phyloP scores from a whole-genome alignment of 768 basidiomycete species.

The Terana coerulea region DNA sequence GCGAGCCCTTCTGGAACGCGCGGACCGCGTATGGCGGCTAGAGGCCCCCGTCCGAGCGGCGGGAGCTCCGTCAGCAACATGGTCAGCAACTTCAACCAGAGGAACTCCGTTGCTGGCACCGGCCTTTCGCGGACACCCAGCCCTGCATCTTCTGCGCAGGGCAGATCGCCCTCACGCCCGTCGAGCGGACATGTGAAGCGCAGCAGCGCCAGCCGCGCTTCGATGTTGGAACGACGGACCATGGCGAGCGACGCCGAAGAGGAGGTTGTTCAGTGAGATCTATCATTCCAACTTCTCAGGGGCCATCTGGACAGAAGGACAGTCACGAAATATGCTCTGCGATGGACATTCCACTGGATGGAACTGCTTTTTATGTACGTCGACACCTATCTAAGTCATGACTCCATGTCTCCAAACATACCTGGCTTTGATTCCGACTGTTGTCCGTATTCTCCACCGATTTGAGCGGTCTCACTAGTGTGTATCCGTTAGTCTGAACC shows the following conservation, averaged over 20 bases:
- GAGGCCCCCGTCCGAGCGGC: conserved; percentile 41
- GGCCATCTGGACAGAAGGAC: neutral
- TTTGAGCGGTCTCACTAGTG: too few relatives aligned
- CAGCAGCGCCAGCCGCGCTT: conserved; percentile 30
- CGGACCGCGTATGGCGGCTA: conserved; percentile 42
- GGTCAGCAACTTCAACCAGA: conserved; percentile 55
- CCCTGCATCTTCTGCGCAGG: conserved; percentile 5
- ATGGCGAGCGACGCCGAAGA: conserved; percentile 86
- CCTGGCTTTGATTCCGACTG: too few relatives aligned
- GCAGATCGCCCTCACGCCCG: conserved; percentile 21
- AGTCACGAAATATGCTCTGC: neutral
- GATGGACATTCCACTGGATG: neutral
- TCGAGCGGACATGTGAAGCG: conserved; percentile 21
- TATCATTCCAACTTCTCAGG: neutral
- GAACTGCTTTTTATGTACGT: neutral
- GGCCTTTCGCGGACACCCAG: conserved; percentile 7
- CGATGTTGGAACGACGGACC: conserved; percentile 58
- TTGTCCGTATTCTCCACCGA: too few relatives aligned
- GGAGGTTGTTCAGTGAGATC: conserved; percentile 41
- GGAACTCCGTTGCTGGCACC: conserved; percentile 26
- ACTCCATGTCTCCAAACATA: too few relatives aligned
- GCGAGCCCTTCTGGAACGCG: conserved; percentile 32
- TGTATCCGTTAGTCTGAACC: too few relatives aligned
- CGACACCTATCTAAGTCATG: conserved; percentile 2
- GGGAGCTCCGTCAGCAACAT: conserved; percentile 47